phyloP scores from a whole-genome alignment of 495 filamentous ascomycete genomes.

The Parachaetomium inaequale region DNA sequence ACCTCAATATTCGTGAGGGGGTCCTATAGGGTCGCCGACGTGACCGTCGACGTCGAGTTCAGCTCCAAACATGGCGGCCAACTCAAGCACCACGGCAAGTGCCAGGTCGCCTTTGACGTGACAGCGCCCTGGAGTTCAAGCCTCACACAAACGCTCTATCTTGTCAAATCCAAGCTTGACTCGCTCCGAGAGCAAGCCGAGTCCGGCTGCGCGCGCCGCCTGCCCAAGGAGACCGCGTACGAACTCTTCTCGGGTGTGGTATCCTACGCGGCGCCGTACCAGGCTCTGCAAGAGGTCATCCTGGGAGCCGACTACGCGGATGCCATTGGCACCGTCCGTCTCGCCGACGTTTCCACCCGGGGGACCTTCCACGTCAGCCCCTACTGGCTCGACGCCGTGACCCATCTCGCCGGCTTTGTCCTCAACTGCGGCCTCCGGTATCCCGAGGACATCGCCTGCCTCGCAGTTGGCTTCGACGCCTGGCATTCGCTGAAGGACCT shows the following conservation, averaged over 20 bases:
- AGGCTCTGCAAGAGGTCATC: not conserved
- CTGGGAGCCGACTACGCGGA: not conserved
- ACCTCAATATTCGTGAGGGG: not conserved
- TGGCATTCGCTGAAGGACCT: not conserved
- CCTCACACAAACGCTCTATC: not conserved
- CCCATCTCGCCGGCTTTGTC: not conserved
- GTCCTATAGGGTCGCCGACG: not conserved
- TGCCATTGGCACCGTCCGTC: not conserved
- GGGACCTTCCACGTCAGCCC: not conserved
- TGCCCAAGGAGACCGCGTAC: not conserved
- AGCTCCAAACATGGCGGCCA: not conserved
- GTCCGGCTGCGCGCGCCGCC: not conserved
- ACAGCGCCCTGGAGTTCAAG: not conserved
- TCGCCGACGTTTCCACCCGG: not conserved
- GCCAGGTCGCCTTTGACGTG: not conserved
- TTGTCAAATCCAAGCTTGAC: not conserved
- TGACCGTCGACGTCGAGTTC: not conserved
- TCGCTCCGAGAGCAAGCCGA: not conserved
- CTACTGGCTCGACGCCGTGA: not conserved
- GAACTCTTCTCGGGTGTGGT: not conserved
- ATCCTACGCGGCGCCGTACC: not conserved
- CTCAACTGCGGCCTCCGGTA: slow-evolving; percentile 1
- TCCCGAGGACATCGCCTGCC: not conserved
- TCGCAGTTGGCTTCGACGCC: not conserved
- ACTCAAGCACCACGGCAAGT: not conserved